These are phyloP conservation scores for Ophiostoma sp. DNA, from an alignment of 2,329 filamentous ascomycete species.

Conservation along the genomic window DNA sequence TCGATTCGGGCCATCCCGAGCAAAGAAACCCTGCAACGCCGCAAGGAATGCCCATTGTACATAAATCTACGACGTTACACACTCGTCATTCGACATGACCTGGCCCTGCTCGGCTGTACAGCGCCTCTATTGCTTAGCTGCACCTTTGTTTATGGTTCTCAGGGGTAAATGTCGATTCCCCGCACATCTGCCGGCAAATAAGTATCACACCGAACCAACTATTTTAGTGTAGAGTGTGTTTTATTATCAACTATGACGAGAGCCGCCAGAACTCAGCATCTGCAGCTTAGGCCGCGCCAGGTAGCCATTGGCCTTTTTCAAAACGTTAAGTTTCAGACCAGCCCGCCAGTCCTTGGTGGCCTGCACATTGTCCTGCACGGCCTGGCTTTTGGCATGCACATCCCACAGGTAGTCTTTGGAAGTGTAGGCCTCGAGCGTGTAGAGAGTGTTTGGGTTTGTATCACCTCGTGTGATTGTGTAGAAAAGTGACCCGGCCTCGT, in stretches of 20 bases:
- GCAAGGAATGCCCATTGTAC: not conserved
- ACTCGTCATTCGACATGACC: too few relatives aligned
- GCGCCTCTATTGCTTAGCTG: not conserved
- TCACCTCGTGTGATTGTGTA: constrained; percentile 30
- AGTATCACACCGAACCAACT: not conserved
- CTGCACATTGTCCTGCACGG: constrained; percentile 30
- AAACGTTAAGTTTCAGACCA: not conserved
- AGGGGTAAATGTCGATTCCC: not conserved
- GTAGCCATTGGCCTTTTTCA: constrained; percentile 1
- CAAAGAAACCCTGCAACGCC: not conserved
- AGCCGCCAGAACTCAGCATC: not conserved
- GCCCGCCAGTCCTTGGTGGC: constrained; percentile 30
- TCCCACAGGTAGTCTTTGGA: constrained; percentile 30
- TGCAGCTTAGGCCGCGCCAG: not conserved
- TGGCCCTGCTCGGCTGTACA: too few relatives aligned
- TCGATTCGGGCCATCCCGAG: not conserved
- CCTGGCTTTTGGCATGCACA: constrained; percentile 32
- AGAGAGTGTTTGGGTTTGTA: constrained; percentile 28
- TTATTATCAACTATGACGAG: not conserved
- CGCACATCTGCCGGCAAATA: not conserved
- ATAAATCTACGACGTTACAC: not conserved
- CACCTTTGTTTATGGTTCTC: not conserved
- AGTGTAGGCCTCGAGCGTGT: constrained; percentile 31
- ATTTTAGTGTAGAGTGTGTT: not conserved
- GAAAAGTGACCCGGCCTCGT: constrained; percentile 30